Evolutionary conservation across 108 stramenopile species (phyloP), one percentile per base, ranked within the genome.

Genomic region (Fragilaria radians): DNA sequence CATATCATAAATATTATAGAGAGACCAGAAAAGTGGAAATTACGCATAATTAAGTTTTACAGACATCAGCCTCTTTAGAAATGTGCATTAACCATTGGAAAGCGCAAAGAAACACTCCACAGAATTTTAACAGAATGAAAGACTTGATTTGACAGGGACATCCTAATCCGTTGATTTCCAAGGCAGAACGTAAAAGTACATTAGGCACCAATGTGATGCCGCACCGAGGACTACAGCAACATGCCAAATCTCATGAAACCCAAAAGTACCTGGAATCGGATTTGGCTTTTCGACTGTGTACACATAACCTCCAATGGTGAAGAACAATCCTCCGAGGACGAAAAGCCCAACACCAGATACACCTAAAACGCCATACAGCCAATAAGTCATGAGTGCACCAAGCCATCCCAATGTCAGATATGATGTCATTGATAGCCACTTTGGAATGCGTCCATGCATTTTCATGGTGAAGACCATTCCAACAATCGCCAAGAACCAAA

Each of bases 211-310:
- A 71, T 89, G 88, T 29, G 70, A 55, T 1, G 33, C 67, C 3
- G 88, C 88, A 1, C 74, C 88, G 27, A 81, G 28, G 48, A 89
- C 67, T 25, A 89, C 88, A 48, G 72, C 55, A 2, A 83, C 48
- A 52, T 89, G 88, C 88, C 88, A 89, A 28, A 88, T 80, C 64
- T 89, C 88, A 61, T 89, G 88, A 60, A 89, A 89, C 1, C 88
- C 88, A 83, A 89, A 83, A 17, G 49, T 75, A 27, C 83, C 80
- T 0, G 88, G 88, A 33, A 36, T 19, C 2, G 80, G 80, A 61
- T 85, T 82, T 0, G 83, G 83, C 22, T 57, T 34, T 51, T 89
- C 88, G 1, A 67, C 70, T 0, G 67, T 61, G 57, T 76, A 89
- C 47, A 89, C 62, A 50, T 64, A 71, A 0, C 88, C 86, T 18